Evolutionary conservation across 805 yeast species (phyloP), one percentile per base, ranked within the genome.

Genomic region (Candida lessepsii): DNA sequence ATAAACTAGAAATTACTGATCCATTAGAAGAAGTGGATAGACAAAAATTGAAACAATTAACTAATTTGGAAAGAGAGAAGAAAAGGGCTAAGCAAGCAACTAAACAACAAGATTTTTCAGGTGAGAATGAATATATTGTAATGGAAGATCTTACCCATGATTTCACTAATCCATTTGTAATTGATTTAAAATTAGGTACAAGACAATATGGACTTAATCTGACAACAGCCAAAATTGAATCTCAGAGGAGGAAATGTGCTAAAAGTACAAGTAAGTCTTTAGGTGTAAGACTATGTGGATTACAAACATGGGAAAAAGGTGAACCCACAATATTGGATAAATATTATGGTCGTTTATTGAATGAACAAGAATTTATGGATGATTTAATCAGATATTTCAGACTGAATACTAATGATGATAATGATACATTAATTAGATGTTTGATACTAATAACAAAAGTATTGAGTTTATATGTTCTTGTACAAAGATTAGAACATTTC

Each of bases 171-270:
- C 97, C 99, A 0, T 90, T 96, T 57, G 98, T 91, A 0, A 66
- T 93, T 36, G 99, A 93, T 63, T 70, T 93, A 52, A 93, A 93
- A 58, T 93, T 93, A 98, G 99, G 99, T 0, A 91, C 99, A 0
- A 73, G 99, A 43, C 99, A 93, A 62, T 93, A 93, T 54, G 99
- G 99, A 8, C 83, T 91, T n/a, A 96, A 89, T 48, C 97, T 98
- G 0, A 71, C 73, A 5, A 59, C 64, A 10, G 65, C 79, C 35
- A 93, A 93, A 61, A 83, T 81, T 54, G 57, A 65, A 35, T 86
- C 96, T 1, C 99, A 93, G 64, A 65, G 86, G 24, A 71, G 71
- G 40, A 93, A 93, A 62, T 93, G 99, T 61, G 65, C 73, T 3
- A 63, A 70, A 41, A 91, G 98, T 0, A 91, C 98, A 0, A 82